Base-by-base conservation (phyloP, 352 stramenopile species). In the Plasmopara muralis region DNA sequence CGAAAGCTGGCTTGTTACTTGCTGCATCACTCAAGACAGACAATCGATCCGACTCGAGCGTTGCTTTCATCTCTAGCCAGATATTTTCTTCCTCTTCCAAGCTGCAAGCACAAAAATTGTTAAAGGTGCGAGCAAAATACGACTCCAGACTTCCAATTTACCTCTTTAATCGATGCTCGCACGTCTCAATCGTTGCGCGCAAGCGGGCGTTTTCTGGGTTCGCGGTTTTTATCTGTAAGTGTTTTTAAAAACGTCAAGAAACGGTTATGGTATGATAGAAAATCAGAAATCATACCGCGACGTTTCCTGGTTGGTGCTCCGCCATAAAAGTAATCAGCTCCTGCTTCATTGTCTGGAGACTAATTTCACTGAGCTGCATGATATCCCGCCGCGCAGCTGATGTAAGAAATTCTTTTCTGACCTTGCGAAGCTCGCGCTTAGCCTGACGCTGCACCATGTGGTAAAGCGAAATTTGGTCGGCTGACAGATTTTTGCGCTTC, bases 121-220 rank as follows among this genome's bases (percentile, higher is more conserved):
- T 25, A 25, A 25, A 25, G 3, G 3, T 25, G 20, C 20, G 20
- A 25, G 20, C 3, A 25, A 25, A 25, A 25, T 25, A 25, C 20
- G 20, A 25, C 20, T 25, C 20, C 20, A 25, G 20, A 25, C 20
- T 3, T 25, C 20, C 20, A 25, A 25, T 55, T 12, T 59, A 79
- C 73, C 50, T 62, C 48, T 65, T 60, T 5, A 83, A 63, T 25
- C 57, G 65, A 45, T 80, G 57, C 35, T 81, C 64, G 48, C 72
- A 63, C 14, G 68, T 64, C 47, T 79, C 61, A n/a, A 85, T 71
- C 25, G 70, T 46, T 42, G 75, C 65, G 9, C 70, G 65, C 16
- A 86, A 62, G 6, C 75, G 68, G 14, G 72, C 71, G 29, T 86
- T 89, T 66, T 89, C 77, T 5, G 73, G 75, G 41, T 86, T 89